Evolutionary conservation across 306 rosid genomes (phyloP), one percentile per base, ranked within the genome.

Genomic region (Medicago arabica): DNA sequence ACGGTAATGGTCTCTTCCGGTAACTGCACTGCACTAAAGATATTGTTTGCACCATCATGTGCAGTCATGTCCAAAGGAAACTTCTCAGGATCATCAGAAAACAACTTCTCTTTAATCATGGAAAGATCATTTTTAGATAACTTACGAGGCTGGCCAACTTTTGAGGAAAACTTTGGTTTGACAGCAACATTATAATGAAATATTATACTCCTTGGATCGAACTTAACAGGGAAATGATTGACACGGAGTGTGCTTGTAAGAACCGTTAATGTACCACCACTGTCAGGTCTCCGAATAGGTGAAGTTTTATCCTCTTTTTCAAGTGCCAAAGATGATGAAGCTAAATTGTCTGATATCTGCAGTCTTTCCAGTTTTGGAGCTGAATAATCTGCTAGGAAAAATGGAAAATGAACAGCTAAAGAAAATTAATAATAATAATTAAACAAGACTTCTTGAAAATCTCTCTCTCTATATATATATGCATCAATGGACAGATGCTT

Each of bases 11-110:
- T 76, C 81, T 88, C 93, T 59, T 84, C 84, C 4, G 96, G 91
- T 72, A 92, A 87, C 21, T 50, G 25, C 51, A 88, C 78, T 0
- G 82, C 91, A 82, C 96, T 92, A 69, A 74, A 88, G n/a, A 89
- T 86, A 18, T 75, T 92, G 71, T 87, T 88, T 61, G 86, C 97
- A 6, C 97, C 88, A 14, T 92, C 96, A 71, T 89, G 84, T 4
- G 90, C 93, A 49, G 97, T 88, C 82, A 28, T 78, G 28, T 77
- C 81, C 77, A 87, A 62, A 19, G 97, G 88, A 55, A 92, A 81
- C 7, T 66, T 5, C 21, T 36, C 36, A 41, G 90, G 88, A 21
- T 83, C 76, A 71, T 81, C 90, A 21, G 88, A 83, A 58, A 80
- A 89, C 77, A 89, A 67, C 67, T 81, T 84, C 47, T 88, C 84